Evolutionary conservation across 164 flowering plant species (phyloP).

Genomic region (Warburgia ugandensis): DNA sequence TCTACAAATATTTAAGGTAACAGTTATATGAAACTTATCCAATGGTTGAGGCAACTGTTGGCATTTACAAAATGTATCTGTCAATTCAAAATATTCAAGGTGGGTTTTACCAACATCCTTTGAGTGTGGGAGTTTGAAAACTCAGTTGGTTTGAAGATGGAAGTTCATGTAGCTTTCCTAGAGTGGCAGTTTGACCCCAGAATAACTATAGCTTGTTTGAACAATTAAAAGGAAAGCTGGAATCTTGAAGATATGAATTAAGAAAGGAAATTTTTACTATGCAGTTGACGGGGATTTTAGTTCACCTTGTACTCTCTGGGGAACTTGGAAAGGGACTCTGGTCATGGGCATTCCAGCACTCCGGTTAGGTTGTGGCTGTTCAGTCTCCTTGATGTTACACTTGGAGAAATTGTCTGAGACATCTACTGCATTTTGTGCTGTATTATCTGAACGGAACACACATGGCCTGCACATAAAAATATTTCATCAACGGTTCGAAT

Average conservation of each 20-base stretch:
- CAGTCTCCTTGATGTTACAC: conserved; percentile 60
- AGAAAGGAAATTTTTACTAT: too few relatives aligned
- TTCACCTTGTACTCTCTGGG: conserved; percentile 56
- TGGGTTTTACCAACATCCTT: too few relatives aligned
- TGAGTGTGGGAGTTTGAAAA: too few relatives aligned
- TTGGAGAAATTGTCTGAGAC: conserved; percentile 58
- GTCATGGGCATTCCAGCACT: conserved; percentile 48
- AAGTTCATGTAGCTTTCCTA: too few relatives aligned
- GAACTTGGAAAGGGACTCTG: conserved; percentile 71
- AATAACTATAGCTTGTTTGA: background rate
- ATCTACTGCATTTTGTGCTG: conserved; percentile 39
- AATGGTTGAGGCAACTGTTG: too few relatives aligned
- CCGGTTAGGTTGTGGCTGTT: conserved; percentile 47
- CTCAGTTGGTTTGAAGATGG: too few relatives aligned
- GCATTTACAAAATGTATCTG: too few relatives aligned
- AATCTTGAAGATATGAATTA: background rate
- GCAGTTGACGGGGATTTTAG: background rate
- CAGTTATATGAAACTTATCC: too few relatives aligned
- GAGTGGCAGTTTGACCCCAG: too few relatives aligned
- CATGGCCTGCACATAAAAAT: conserved; percentile 46
- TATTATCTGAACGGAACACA: conserved; percentile 63
- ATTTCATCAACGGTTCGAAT: background rate
- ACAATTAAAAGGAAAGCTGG: background rate
- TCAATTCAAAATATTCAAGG: too few relatives aligned
- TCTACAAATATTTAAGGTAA: too few relatives aligned